These are phyloP conservation scores for Quercus phellos DNA, from an alignment of 331 rosid genomes.

Conservation along the genomic window DNA sequence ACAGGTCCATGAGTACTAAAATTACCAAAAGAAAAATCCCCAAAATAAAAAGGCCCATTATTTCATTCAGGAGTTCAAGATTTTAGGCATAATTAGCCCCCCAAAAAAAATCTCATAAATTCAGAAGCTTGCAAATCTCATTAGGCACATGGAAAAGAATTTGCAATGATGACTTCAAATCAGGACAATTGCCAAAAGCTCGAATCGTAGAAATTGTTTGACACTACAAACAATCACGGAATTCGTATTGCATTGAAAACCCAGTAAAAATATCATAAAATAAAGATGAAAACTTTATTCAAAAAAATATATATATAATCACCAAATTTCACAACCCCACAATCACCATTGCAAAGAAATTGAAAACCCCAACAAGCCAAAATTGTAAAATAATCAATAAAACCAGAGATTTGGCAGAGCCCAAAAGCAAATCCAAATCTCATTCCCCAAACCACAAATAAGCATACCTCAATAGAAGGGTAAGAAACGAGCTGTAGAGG, in stretches of 20 bases:
- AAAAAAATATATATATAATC: not conserved
- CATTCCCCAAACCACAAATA: not conserved
- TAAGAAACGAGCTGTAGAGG: conserved; percentile 73
- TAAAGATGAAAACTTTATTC: not conserved
- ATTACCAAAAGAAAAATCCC: not conserved
- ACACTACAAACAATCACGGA: not conserved
- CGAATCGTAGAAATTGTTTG: not conserved
- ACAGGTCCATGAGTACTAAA: not conserved
- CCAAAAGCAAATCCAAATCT: not conserved
- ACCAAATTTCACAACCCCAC: not conserved
- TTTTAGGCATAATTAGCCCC: too few relatives aligned
- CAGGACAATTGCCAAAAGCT: not conserved
- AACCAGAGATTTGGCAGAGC: not conserved
- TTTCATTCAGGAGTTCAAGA: not conserved
- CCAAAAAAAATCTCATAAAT: not conserved
- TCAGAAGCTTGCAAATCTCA: not conserved
- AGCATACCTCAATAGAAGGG: conserved; percentile 59
- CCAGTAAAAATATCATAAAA: not conserved
- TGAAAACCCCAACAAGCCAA: not conserved
- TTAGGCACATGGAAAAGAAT: not conserved
- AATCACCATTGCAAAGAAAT: not conserved
- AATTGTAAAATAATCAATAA: not conserved
- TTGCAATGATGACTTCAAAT: not conserved
- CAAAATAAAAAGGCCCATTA: not conserved
- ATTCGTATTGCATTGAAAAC: not conserved